A percentile compares a stretch with the other conserved stretches of the same genome.
Evolutionary conservation across 2,329 filamentous ascomycete species (phyloP).

Genomic region (Sclerotinia minor): DNA sequence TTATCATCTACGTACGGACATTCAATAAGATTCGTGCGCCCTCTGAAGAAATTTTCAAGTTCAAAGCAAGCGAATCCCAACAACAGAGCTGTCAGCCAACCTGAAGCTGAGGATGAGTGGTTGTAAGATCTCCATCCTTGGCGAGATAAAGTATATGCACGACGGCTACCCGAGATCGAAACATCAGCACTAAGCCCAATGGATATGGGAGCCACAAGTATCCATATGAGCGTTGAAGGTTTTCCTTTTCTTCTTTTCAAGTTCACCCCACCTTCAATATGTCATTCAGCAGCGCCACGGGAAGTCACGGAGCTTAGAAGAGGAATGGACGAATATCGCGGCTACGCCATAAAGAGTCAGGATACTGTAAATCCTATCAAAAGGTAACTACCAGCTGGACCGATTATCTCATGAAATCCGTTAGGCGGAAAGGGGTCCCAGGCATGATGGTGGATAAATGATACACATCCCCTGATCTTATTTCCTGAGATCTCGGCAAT

Average conservation of each 20-base stretch:
- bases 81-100: background rate
- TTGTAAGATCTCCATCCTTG: background rate
- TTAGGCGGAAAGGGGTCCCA: background rate
- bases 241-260: too few species aligned
- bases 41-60: too few species aligned
- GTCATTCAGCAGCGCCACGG: background rate
- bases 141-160: background rate
- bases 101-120: background rate
- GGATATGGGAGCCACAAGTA: background rate
- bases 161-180: background rate
- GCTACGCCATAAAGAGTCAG: too few species aligned
- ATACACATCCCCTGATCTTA: too few species aligned
- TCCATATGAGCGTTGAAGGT: background rate
- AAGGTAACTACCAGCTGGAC: background rate
- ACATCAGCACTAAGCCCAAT: background rate
- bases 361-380: background rate
- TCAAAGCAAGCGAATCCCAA: too few species aligned
- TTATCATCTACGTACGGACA: too few species aligned
- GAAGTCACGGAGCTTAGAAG: background rate
- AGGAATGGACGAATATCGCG: background rate
- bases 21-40: too few species aligned
- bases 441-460: too few species aligned
- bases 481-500: constrained; percentile 1
- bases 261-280: background rate
- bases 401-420: background rate